Base-by-base conservation (phyloP, 2,329 filamentous ascomycete species). In the Fusarium solani-melongenae region DNA sequence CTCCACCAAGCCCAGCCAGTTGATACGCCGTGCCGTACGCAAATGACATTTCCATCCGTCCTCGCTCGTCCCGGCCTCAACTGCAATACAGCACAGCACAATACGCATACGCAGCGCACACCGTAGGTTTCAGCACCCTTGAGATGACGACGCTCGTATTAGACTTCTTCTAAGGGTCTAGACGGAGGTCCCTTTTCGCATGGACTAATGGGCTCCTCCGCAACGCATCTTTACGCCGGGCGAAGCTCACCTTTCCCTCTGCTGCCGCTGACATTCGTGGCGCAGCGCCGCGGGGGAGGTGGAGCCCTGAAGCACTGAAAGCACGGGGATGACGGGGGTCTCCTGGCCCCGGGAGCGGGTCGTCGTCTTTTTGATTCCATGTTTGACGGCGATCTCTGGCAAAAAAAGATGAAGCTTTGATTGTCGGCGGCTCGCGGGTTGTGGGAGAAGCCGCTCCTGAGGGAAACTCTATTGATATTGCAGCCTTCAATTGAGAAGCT, bases 231-330 rank as follows among this genome's bases (percentile, higher is more conserved):
- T 27, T 12, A 27, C 53, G 62, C 67, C 56, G 60, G 58, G 15
- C 63, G 27, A 36, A 36, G 33, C 31, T 65, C 67, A 61, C 59
- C 34, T 49, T 33, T 34, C 66, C 12, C 39, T 55, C 31, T 57
- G 11, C 49, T 67, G 59, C 67, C 72, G 63, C 65, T 71, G 62
- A 72, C 67, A 71, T 55, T 64, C 70, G 75, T 76, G 75, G 75
- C 75, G 75, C 73, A 77, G 75, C 61, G 62, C 62, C 64, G 62
- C 60, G 58, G 41, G 60, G 49, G 33, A 56, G 55, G 69, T 76
- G 74, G 74, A 72, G 66, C 46, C 39, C 49, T 67, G 63, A 59
- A 69, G 66, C 61, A 59, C 46, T 57, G 63, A 62, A 55, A 55
- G 64, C 71, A 71, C 33, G 36, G 64, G 60, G 39, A 41, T 51